Conservation (phyloP, 2,329 filamentous ascomycete species). For the Penicillium glabrum region DNA sequence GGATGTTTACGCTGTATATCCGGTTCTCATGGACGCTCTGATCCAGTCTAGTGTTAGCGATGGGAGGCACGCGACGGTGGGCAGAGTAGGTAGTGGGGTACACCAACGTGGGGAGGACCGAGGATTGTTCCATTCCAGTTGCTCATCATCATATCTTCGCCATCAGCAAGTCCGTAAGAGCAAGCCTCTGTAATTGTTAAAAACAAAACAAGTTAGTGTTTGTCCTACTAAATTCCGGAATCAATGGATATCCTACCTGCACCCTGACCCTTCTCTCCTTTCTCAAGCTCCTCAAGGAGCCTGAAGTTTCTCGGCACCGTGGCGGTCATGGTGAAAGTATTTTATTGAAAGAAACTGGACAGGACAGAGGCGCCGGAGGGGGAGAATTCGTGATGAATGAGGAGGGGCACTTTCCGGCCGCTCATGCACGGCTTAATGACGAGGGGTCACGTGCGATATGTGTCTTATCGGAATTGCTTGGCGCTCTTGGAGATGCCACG, state of each 20-base stretch:
- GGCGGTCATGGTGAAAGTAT: constrained; percentile 52
- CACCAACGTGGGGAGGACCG: constrained; percentile 86
- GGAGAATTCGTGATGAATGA: constrained; percentile 6
- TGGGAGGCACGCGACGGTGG: not conserved
- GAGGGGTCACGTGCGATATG: constrained; percentile 23
- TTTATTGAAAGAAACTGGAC: not conserved
- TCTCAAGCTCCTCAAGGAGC: constrained; percentile 95
- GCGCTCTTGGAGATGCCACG: constrained; percentile 24
- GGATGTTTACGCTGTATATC: constrained; percentile 97
- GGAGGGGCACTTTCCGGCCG: constrained; percentile 21
- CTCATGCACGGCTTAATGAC: constrained; percentile 1
- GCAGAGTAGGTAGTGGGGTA: not conserved
- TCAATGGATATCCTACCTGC: constrained; percentile 56
- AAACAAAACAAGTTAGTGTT: constrained; percentile 22
- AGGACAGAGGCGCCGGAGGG: not conserved
- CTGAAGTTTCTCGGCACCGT: constrained; percentile 95
- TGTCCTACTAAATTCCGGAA: constrained; percentile 6
- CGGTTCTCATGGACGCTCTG: constrained; percentile 97
- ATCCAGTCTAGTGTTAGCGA: constrained; percentile 14
- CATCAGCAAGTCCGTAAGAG: constrained; percentile 92
- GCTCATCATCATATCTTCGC: constrained; percentile 93
- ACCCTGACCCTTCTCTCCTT: constrained; percentile 95
- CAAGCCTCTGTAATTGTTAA: constrained; percentile 70
- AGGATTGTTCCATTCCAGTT: constrained; percentile 99
- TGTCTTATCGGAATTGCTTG: constrained; percentile 22